Conservation (phyloP, 164 flowering plant genomes). For the Tinospora cordifolia region DNA sequence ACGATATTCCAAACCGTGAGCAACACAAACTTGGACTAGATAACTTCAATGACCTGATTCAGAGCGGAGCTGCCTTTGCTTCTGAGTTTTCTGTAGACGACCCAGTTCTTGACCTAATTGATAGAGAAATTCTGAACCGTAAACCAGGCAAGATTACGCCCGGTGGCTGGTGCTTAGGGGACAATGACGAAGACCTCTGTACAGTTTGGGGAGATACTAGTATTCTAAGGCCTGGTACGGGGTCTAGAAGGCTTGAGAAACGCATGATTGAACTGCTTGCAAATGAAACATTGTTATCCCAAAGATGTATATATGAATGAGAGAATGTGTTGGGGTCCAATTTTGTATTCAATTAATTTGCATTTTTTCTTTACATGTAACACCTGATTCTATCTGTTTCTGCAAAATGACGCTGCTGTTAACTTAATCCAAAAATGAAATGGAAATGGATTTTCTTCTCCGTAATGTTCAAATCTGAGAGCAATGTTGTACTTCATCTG, state of each 20-base stretch:
- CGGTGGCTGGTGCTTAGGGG: conserved; percentile 98
- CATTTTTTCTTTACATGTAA: not conserved
- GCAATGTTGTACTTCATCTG: not conserved
- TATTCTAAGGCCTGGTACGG: conserved; percentile 73
- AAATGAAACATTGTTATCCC: conserved; percentile 32
- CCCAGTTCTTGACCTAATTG: conserved; percentile 69
- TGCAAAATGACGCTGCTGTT: conserved; percentile 5
- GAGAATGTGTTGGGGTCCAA: not conserved
- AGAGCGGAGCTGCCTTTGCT: conserved; percentile 84
- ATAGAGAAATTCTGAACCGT: conserved; percentile 50
- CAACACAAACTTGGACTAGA: conserved; percentile 33
- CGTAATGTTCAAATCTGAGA: not conserved
- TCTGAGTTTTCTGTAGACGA: conserved; percentile 38
- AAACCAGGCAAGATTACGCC: conserved; percentile 45
- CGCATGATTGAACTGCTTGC: conserved; percentile 44
- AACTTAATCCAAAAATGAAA: not conserved
- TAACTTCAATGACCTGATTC: conserved; percentile 47
- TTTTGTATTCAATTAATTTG: conserved; percentile 4
- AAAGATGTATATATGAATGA: conserved; percentile 51
- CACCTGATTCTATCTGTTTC: not conserved
- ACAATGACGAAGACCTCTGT: conserved; percentile 40
- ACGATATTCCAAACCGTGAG: conserved; percentile 25
- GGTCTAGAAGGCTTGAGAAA: conserved; percentile 65
- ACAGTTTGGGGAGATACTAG: conserved; percentile 69
- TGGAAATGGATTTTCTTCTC: not conserved